These are phyloP conservation scores for Aphanomyces euteiches DNA, from an alignment of 352 stramenopile genomes.

Conservation along the genomic window DNA sequence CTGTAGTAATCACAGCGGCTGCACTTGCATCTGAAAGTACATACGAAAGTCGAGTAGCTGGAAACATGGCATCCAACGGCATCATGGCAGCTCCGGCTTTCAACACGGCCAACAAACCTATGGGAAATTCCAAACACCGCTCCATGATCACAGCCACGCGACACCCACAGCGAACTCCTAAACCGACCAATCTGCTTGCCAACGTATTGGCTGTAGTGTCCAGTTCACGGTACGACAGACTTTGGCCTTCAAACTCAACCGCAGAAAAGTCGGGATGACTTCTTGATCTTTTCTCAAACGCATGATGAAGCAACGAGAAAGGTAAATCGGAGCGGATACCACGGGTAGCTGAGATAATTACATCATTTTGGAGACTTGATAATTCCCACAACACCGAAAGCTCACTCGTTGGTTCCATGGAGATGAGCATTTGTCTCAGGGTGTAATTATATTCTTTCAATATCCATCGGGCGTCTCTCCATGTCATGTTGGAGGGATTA, in stretches of 20 bases:
- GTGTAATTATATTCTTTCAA: not conserved
- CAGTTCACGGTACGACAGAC: conserved; percentile 38
- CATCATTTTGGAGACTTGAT: not conserved
- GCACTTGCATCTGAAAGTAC: not conserved
- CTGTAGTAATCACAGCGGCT: not conserved
- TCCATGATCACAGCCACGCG: not conserved
- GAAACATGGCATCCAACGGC: not conserved
- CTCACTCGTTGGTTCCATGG: conserved; percentile 3
- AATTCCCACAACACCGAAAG: not conserved
- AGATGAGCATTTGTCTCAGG: not conserved
- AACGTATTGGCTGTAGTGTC: conserved; percentile 18
- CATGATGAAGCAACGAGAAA: not conserved
- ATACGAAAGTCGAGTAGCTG: not conserved
- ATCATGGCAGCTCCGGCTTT: not conserved
- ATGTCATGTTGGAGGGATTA: not conserved
- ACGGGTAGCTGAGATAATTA: not conserved
- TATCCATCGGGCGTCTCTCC: not conserved
- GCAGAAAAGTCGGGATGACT: conserved; percentile 31
- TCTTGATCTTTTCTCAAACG: conserved; percentile 1
- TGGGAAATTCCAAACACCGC: not conserved
- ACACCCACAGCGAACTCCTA: not conserved
- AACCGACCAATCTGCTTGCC: not conserved
- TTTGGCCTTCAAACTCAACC: conserved; percentile 27
- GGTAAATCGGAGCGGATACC: not conserved
- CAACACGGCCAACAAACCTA: not conserved